Conservation (phyloP, 2,329 filamentous ascomycete genomes). For the Clonostachys chloroleuca region DNA sequence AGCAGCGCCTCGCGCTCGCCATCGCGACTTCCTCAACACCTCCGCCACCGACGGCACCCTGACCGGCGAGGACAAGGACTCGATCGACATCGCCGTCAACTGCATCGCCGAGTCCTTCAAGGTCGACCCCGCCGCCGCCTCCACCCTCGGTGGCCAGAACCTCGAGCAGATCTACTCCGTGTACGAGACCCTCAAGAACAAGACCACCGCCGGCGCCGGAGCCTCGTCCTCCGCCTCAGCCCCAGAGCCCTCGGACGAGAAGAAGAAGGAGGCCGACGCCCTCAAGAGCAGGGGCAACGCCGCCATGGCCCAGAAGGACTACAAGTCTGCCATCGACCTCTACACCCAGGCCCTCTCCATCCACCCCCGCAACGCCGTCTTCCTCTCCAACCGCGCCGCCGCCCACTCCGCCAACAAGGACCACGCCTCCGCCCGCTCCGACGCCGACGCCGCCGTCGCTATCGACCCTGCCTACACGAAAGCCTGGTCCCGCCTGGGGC, state of each 20-base stretch:
- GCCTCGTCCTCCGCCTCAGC: constrained; percentile 29
- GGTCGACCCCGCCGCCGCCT: constrained; percentile 77
- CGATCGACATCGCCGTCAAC: constrained; percentile 88
- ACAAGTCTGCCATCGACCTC: constrained; percentile 72
- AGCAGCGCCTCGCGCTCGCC: constrained; percentile 90
- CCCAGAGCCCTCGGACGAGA: constrained; percentile 41
- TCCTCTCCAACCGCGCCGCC: constrained; percentile 94
- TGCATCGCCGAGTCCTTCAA: constrained; percentile 96
- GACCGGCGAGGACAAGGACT: constrained; percentile 82
- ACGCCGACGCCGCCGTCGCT: constrained; percentile 86
- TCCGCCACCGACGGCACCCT: constrained; percentile 88
- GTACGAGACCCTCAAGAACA: constrained; percentile 84
- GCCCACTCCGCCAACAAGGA: constrained; percentile 82
- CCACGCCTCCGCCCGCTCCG: constrained; percentile 77
- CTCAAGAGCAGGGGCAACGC: constrained; percentile 91
- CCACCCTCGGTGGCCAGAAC: constrained; percentile 81
- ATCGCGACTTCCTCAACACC: constrained; percentile 89
- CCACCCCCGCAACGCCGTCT: constrained; percentile 85
- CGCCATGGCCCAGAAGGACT: constrained; percentile 93
- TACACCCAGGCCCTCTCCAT: constrained; percentile 86
- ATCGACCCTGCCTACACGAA: constrained; percentile 94
- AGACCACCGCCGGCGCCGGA: constrained; percentile 29
- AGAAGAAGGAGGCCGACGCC: constrained; percentile 78
- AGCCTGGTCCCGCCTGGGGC: constrained; percentile 89
- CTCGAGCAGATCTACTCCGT: constrained; percentile 90